Evolutionary conservation across 2,329 filamentous ascomycete genomes (phyloP).

Genomic region (Dryadomyces quercus-mongolicae): DNA sequence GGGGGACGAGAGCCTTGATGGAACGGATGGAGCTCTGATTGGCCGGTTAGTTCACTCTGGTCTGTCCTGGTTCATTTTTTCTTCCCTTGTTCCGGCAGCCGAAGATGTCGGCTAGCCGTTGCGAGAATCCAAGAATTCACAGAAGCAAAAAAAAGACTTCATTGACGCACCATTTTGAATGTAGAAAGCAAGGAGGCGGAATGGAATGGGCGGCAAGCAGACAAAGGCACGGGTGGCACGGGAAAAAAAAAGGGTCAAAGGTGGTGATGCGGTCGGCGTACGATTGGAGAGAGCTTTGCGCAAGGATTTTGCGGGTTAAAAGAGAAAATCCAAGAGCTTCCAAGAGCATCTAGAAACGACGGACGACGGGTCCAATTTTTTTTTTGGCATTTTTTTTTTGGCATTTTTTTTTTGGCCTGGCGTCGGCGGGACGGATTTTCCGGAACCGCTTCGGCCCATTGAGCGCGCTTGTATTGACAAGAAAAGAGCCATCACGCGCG

Average conservation of each 20-base stretch:
- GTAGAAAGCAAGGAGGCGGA: background rate
- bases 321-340: slow-evolving; percentile 18
- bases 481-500: too few species aligned
- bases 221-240: background rate
- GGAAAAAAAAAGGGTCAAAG: background rate
- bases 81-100: too few species aligned
- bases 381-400: too few species aligned
- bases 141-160: background rate
- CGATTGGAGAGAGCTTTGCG: slow-evolving; percentile 4
- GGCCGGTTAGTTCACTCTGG: slow-evolving; percentile 24
- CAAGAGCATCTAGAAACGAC: slow-evolving; percentile 21
- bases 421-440: slow-evolving; percentile 13
- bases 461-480: too few species aligned
- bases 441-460: slow-evolving; percentile 6
- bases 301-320: slow-evolving; percentile 10
- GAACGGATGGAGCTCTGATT: slow-evolving; percentile 63
- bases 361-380: slow-evolving; percentile 13
- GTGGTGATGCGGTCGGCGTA: background rate
- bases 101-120: too few species aligned
- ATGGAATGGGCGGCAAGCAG: background rate
- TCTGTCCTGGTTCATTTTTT: background rate
- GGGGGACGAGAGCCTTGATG: slow-evolving; percentile 87
- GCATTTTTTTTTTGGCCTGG: too few species aligned
- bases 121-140: too few species aligned
- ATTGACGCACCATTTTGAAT: slow-evolving; percentile 15